A percentile compares a stretch with the other conserved stretches of the same genome.
Evolutionary conservation across 345 rosid genomes (phyloP).

Genomic region (Atalantia buxifolia): DNA sequence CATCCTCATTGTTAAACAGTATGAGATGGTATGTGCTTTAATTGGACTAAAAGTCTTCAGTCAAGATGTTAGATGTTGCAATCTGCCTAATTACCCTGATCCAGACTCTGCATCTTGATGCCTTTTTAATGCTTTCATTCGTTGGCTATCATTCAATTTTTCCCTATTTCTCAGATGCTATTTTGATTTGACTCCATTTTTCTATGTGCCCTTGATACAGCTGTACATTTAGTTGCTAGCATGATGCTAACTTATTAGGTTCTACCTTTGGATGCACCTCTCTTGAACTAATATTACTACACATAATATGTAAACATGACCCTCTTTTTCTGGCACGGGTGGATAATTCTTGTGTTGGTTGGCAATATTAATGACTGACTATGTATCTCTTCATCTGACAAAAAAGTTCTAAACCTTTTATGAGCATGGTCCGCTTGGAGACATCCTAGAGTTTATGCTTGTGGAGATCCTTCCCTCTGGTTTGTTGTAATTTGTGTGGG

Average conservation of each 20-base stretch:
- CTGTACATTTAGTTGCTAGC: neutral
- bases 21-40: constrained; percentile 53
- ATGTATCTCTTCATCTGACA: neutral
- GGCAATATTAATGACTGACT: neutral
- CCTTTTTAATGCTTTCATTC: neutral
- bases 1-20: constrained; percentile 55
- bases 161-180: neutral
- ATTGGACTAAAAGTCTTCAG: constrained; percentile 1
- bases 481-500: neutral
- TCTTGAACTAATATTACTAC: neutral
- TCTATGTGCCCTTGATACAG: neutral
- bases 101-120: neutral
- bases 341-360: neutral
- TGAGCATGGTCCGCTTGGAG: neutral
- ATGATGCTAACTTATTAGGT: neutral
- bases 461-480: neutral
- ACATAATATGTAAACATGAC: neutral
- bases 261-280: neutral
- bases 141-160: neutral
- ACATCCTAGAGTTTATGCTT: neutral
- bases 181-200: constrained; percentile 4
- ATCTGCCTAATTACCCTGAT: neutral
- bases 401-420: neutral
- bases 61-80: constrained; percentile 1
- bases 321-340: neutral